phyloP scores from a whole-genome alignment of 73 alveolate species.

The Uronychia binucleata region DNA sequence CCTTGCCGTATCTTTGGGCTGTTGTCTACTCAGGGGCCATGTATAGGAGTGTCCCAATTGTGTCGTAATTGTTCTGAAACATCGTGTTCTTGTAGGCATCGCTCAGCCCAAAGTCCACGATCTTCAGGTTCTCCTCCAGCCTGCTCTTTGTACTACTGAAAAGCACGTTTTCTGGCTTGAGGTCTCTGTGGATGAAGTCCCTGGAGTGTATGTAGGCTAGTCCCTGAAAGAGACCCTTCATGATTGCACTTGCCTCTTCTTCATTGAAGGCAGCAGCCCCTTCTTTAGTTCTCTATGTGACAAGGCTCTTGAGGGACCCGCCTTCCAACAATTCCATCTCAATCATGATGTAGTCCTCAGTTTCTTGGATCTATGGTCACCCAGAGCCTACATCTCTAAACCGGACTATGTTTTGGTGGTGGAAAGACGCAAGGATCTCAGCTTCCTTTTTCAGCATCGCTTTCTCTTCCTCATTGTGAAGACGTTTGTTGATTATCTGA shows the following conservation, averaged over 20 bases:
- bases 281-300: background rate
- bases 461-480: background rate
- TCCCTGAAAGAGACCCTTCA: constrained; percentile 73
- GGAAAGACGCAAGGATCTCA: constrained; percentile 17
- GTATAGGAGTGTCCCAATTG: constrained; percentile 70
- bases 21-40: constrained; percentile 75
- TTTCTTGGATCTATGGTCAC: constrained; percentile 1
- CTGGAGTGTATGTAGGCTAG: constrained; percentile 76
- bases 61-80: constrained; percentile 15
- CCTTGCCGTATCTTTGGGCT: constrained; percentile 6
- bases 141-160: constrained; percentile 17
- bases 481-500: background rate
- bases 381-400: constrained; percentile 21
- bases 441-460: constrained; percentile 32
- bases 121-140: background rate
- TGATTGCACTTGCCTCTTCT: constrained; percentile 68
- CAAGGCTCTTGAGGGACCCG: constrained; percentile 59
- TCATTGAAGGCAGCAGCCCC: constrained; percentile 41
- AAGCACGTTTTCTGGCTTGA: constrained; percentile 67
- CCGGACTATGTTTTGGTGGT: constrained; percentile 36
- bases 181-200: constrained; percentile 81
- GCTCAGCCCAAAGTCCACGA: constrained; percentile 37
- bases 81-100: constrained; percentile 27
- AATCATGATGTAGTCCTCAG: constrained; percentile 16
- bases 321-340: constrained; percentile 50